phyloP scores from a whole-genome alignment of 2,329 filamentous ascomycete species.

The Cercospora citrullina region DNA sequence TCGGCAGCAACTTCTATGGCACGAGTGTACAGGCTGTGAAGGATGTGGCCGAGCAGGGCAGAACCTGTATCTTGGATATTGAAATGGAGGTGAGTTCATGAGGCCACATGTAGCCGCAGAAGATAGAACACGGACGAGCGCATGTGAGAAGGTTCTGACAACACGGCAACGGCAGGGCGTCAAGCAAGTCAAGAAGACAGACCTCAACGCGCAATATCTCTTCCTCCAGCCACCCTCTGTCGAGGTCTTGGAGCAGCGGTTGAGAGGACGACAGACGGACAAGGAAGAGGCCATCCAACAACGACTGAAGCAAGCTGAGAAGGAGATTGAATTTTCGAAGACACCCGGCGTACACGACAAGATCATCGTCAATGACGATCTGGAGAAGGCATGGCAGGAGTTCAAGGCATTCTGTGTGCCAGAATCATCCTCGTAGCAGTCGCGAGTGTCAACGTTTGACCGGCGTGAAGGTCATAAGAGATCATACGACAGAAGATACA shows the following conservation, averaged over 20 bases:
- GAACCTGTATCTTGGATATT: constrained; percentile 84
- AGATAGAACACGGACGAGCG: background rate
- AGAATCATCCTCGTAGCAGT: constrained; percentile 20
- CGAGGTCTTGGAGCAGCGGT: constrained; percentile 70
- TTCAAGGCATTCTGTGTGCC: constrained; percentile 42
- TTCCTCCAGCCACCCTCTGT: constrained; percentile 81
- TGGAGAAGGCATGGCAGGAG: constrained; percentile 58
- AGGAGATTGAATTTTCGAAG: constrained; percentile 72
- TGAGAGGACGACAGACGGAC: constrained; percentile 77
- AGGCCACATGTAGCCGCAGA: background rate
- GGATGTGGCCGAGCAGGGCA: constrained; percentile 67
- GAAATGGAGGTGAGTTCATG: constrained; percentile 76
- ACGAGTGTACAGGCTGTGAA: constrained; percentile 78
- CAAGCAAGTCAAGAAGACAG: constrained; percentile 82
- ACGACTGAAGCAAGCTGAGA: constrained; percentile 68
- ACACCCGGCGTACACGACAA: constrained; percentile 66
- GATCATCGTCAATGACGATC: constrained; percentile 65
- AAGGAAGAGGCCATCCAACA: constrained; percentile 69
- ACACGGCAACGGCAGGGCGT: constrained; percentile 60
- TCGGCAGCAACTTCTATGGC: constrained; percentile 83
- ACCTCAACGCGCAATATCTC: constrained; percentile 74
- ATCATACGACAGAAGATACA: background rate
- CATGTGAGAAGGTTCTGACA: background rate
- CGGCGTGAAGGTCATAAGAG: background rate
- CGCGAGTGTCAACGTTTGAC: background rate